Percentiles rank a stretch among this genome's conserved stretches.
These are phyloP conservation scores for Laburnicola sp. DNA, from an alignment of 2,329 filamentous ascomycete species.

Conservation along the genomic window DNA sequence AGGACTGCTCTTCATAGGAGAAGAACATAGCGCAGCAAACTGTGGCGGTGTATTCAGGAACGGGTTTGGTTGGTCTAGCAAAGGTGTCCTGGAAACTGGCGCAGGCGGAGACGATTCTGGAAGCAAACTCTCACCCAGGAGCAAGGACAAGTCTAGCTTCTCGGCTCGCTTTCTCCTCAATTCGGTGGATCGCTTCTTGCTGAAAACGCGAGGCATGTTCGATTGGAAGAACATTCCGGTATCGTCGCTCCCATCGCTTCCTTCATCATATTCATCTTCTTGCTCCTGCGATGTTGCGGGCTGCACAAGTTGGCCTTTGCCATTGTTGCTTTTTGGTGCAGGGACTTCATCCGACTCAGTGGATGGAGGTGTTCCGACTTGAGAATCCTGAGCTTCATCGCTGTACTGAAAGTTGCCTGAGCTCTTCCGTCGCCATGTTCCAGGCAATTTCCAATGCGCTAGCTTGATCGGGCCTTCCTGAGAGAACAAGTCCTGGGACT, in stretches of 20 bases:
- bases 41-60: constrained; percentile 39
- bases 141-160: constrained; percentile 36
- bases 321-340: constrained; percentile 11
- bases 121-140: constrained; percentile 38
- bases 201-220: constrained; percentile 33
- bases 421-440: constrained; percentile 49
- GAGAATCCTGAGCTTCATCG: constrained; percentile 40
- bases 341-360: constrained; percentile 8
- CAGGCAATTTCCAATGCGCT: constrained; percentile 46
- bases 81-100: constrained; percentile 19
- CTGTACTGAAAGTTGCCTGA: constrained; percentile 44
- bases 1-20: constrained; percentile 42
- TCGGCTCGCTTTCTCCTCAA: constrained; percentile 26
- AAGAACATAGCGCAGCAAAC: constrained; percentile 29
- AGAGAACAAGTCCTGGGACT: constrained; percentile 41
- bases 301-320: constrained; percentile 22
- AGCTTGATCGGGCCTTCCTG: constrained; percentile 36
- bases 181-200: constrained; percentile 27
- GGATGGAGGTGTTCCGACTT: constrained; percentile 11
- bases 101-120: constrained; percentile 35
- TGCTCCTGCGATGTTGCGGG: constrained; percentile 12
- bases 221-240: constrained; percentile 45
- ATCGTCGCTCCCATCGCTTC: constrained; percentile 39
- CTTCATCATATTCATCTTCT: constrained; percentile 19
- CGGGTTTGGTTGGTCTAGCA: constrained; percentile 26